phyloP scores from a whole-genome alignment of 2,329 filamentous ascomycete genomes.

The Neopestalotiopsis rosae region DNA sequence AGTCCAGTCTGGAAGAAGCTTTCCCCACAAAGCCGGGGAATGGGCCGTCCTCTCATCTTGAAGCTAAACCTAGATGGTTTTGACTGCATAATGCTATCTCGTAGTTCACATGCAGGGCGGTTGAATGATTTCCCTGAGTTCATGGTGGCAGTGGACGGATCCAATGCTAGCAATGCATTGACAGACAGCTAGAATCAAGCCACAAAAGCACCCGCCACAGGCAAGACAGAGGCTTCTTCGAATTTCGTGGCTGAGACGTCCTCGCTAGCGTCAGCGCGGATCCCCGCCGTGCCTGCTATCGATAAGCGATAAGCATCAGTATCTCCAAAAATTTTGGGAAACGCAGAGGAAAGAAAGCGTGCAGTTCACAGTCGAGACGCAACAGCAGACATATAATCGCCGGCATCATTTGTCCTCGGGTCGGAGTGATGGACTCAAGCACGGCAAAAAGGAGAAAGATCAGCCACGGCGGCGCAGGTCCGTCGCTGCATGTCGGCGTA shows the following conservation, averaged over 20 bases:
- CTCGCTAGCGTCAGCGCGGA: neutral
- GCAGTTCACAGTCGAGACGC: neutral
- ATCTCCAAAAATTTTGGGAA: constrained; percentile 13
- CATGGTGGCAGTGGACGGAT: neutral
- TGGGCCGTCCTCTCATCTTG: neutral
- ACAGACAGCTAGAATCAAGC: too few species aligned
- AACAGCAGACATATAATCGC: neutral
- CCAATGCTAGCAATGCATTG: too few species aligned
- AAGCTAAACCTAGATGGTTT: neutral
- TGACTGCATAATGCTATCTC: neutral
- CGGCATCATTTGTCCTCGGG: neutral
- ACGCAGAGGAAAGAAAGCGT: neutral
- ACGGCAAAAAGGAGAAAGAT: constrained; percentile 55
- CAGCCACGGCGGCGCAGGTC: constrained; percentile 37
- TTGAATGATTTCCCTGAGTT: neutral
- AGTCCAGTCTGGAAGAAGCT: constrained; percentile 3
- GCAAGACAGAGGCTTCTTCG: neutral
- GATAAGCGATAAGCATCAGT: constrained; percentile 7
- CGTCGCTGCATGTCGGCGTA: constrained; percentile 46
- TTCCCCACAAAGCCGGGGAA: constrained; percentile 11
- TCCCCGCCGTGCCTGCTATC: constrained; percentile 5
- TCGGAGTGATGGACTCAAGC: constrained; percentile 48
- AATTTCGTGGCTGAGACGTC: neutral
- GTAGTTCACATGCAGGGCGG: neutral
- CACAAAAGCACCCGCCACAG: too few species aligned